Evolutionary conservation across 371 early-diverging fungal genomes (phyloP).

Genomic region (Dichotomocladium elegans): DNA sequence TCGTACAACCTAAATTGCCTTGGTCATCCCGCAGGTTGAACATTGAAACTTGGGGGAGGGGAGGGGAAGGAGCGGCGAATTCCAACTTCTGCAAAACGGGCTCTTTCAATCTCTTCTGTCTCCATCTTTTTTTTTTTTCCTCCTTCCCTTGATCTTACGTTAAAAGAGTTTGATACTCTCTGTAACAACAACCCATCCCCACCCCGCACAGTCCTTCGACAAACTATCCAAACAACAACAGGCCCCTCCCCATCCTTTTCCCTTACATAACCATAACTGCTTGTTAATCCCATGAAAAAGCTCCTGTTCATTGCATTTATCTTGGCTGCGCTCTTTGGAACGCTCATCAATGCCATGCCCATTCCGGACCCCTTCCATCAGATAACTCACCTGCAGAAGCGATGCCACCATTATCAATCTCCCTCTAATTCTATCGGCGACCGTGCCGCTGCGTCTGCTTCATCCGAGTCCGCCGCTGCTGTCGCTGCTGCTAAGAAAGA

Average conservation of each 20-base stretch:
- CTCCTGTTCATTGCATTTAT: constrained; percentile 8
- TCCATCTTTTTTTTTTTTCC: constrained; percentile 5
- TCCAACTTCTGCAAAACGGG: background rate
- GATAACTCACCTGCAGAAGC: background rate
- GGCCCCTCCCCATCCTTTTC: constrained; percentile 8
- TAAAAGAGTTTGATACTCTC: constrained; percentile 1
- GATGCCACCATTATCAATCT: constrained; percentile 7
- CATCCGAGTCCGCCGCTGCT: background rate
- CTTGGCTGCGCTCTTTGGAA: constrained; percentile 12
- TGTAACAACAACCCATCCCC: background rate
- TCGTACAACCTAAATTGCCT: constrained; percentile 15
- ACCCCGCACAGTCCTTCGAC: constrained; percentile 11
- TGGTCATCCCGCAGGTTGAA: background rate
- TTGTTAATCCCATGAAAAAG: constrained; percentile 1
- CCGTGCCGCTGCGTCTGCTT: background rate
- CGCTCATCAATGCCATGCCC: constrained; percentile 15
- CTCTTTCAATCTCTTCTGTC: background rate
- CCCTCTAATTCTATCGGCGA: too few species aligned
- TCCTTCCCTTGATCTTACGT: background rate
- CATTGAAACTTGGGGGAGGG: background rate
- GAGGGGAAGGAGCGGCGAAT: background rate
- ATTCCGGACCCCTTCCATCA: constrained; percentile 12
- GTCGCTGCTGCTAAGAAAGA: background rate
- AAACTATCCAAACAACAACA: constrained; percentile 2
- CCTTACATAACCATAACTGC: too few species aligned